These are phyloP conservation scores for Coemansia sp. DNA, from an alignment of 192 early-diverging fungal genomes.

Conservation along the genomic window DNA sequence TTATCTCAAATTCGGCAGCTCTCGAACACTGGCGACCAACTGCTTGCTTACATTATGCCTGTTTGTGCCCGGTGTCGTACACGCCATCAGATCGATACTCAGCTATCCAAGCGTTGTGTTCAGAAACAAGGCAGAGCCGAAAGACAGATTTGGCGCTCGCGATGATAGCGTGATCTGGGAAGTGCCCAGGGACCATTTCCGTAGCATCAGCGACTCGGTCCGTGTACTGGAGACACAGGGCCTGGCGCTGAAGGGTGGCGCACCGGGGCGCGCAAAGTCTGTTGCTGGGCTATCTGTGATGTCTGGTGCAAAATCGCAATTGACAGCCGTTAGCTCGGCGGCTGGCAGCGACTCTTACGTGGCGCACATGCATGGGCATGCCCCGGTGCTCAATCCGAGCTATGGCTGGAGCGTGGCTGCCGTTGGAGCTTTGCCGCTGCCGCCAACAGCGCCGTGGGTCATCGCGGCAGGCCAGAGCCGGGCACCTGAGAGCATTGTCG, in stretches of 20 bases:
- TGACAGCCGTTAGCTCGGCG: neutral
- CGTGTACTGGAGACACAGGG: slow-evolving; percentile 29
- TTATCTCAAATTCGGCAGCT: slow-evolving; percentile 47
- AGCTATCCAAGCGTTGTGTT: slow-evolving; percentile 47
- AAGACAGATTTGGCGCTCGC: slow-evolving; percentile 11
- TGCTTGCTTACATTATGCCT: slow-evolving; percentile 36
- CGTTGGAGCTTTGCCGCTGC: neutral
- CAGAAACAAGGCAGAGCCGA: slow-evolving; percentile 15
- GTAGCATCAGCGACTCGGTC: slow-evolving; percentile 37
- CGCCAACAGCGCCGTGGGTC: neutral
- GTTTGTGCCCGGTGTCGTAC: slow-evolving; percentile 32
- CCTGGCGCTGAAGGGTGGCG: slow-evolving; percentile 12
- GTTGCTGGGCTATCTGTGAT: slow-evolving; percentile 21
- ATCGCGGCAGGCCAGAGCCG: neutral
- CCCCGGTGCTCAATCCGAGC: slow-evolving; percentile 43
- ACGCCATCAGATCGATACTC: slow-evolving; percentile 37
- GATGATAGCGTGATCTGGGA: slow-evolving; percentile 50
- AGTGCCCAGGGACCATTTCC: slow-evolving; percentile 39
- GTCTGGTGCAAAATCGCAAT: slow-evolving; percentile 15
- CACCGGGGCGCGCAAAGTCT: slow-evolving; percentile 19
- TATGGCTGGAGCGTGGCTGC: slow-evolving; percentile 33
- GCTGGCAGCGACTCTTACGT: slow-evolving; percentile 16
- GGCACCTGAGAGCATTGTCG: neutral
- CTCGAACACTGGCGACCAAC: slow-evolving; percentile 33
- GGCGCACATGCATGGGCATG: slow-evolving; percentile 34